Conservation (phyloP, 495 filamentous ascomycete species). For the Talaromyces stipitatus region DNA sequence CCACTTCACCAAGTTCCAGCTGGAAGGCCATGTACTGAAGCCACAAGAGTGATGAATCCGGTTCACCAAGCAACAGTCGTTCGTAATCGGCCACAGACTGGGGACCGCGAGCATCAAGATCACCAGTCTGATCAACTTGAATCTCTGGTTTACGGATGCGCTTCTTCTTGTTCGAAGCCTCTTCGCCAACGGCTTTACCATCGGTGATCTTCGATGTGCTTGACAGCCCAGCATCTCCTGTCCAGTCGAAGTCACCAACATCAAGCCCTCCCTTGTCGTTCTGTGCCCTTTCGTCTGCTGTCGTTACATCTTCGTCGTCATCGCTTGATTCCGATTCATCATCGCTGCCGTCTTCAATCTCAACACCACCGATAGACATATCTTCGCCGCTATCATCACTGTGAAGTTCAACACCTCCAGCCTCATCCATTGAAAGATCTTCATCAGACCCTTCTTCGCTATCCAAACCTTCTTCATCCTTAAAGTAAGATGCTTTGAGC, state of each 20-base stretch:
- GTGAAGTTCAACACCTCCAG: conserved; percentile 37
- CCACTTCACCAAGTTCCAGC: conserved; percentile 78
- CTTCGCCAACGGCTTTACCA: conserved; percentile 41
- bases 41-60: conserved; percentile 85
- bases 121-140: conserved; percentile 78
- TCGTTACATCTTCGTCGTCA: conserved; percentile 24
- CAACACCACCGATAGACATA: conserved; percentile 41
- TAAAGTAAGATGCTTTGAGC: conserved; percentile 86
- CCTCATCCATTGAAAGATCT: conserved; percentile 18
- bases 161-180: conserved; percentile 57
- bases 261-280: conserved; percentile 52
- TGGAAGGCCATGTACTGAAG: conserved; percentile 96
- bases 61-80: conserved; percentile 82
- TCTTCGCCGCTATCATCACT: conserved; percentile 39
- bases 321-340: conserved; percentile 32
- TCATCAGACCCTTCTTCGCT: conserved; percentile 42
- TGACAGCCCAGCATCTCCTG: conserved; percentile 37
- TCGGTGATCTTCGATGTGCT: conserved; percentile 19
- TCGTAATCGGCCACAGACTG: conserved; percentile 88
- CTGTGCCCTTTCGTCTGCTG: conserved; percentile 15
- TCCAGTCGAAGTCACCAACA: conserved; percentile 82
- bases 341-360: conserved; percentile 39
- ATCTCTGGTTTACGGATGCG: conserved; percentile 71
- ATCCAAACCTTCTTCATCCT: conserved; percentile 49
- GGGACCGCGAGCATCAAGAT: conserved; percentile 83